These are phyloP conservation scores for Carex littledalei DNA, from an alignment of 176 grass and related monocot genomes.

Conservation along the genomic window DNA sequence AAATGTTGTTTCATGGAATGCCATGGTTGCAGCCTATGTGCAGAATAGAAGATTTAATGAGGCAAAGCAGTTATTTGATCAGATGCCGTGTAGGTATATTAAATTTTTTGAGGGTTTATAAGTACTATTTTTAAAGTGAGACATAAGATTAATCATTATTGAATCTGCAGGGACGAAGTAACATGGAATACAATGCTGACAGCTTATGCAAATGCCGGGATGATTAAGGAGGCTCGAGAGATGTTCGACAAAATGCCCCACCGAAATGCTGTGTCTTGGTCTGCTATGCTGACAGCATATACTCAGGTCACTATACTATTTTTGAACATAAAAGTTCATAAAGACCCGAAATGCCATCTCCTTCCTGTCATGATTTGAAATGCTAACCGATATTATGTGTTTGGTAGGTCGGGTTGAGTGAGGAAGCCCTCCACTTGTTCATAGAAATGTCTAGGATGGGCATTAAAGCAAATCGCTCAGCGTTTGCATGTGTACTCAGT, in stretches of 20 bases:
- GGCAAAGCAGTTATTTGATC: constrained; percentile 63
- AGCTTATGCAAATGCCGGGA: constrained; percentile 65
- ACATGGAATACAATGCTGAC: constrained; percentile 91
- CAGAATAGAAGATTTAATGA: constrained; percentile 59
- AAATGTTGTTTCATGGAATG: constrained; percentile 77
- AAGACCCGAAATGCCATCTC: background rate
- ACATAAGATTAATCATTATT: background rate
- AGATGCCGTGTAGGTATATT: constrained; percentile 62
- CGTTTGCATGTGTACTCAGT: constrained; percentile 71
- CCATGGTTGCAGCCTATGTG: constrained; percentile 76
- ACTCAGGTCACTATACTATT: constrained; percentile 29
- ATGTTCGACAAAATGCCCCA: constrained; percentile 67
- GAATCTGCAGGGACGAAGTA: constrained; percentile 2
- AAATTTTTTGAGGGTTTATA: background rate
- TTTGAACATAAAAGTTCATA: background rate
- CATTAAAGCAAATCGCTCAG: constrained; percentile 67
- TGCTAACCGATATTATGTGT: background rate
- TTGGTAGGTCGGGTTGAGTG: constrained; percentile 40
- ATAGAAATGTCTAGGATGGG: constrained; percentile 52
- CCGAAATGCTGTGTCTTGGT: constrained; percentile 71
- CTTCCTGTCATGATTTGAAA: background rate
- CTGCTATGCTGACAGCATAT: constrained; percentile 78
- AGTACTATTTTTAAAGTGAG: background rate
- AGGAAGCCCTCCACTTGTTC: constrained; percentile 65
- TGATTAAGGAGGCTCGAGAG: constrained; percentile 45